Evolutionary conservation across 1,284 basidiomycete genomes (phyloP).

Genomic region (Moesziomyces parantarcticus): DNA sequence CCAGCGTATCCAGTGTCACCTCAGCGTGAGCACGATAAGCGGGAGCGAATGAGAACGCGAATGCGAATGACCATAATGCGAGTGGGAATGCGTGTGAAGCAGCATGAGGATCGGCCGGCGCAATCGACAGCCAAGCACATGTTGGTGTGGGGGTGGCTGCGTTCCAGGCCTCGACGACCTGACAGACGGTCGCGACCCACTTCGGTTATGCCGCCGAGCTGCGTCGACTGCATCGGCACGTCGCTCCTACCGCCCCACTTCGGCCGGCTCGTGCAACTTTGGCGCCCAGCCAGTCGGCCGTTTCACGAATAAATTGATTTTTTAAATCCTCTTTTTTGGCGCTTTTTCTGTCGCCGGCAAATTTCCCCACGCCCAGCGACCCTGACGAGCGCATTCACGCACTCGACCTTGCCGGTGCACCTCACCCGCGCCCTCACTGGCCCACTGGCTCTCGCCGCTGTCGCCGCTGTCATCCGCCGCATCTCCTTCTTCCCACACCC

Average conservation of each 20-base stretch:
- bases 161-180: neutral
- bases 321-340: too few species aligned
- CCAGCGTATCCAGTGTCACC: too few species aligned
- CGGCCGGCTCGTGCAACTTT: neutral
- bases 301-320: neutral
- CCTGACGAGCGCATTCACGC: too few species aligned
- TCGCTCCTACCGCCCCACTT: neutral
- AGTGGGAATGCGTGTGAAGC: neutral
- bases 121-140: neutral
- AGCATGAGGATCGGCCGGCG: neutral
- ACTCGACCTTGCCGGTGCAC: too few species aligned
- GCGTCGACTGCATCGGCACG: neutral
- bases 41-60: too few species aligned
- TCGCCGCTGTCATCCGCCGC: neutral
- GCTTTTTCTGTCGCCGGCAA: too few species aligned
- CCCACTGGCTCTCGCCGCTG: too few species aligned
- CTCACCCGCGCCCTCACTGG: too few species aligned
- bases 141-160: neutral
- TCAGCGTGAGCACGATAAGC: too few species aligned
- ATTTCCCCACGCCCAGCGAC: too few species aligned
- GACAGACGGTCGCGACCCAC: neutral
- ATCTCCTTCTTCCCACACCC: neutral
- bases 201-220: neutral
- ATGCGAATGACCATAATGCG: too few species aligned
- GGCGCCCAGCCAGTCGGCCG: too few species aligned